Percentiles rank a stretch among this genome's conserved stretches.
Conservation (phyloP, 2,329 filamentous ascomycete genomes). For the Cladophialophora immunda region DNA sequence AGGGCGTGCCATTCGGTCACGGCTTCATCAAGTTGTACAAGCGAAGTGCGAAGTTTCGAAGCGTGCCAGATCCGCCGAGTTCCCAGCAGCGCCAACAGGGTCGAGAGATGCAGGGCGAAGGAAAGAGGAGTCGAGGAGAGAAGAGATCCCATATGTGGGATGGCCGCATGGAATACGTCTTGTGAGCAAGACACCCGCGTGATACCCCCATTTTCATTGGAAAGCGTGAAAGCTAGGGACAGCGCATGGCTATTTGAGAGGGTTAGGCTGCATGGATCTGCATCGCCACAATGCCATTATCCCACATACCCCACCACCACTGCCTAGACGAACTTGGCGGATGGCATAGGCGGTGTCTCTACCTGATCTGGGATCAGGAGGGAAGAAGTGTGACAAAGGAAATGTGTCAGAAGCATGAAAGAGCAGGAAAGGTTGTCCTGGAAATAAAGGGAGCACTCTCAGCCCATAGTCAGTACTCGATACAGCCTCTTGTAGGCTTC, state of each 20-base stretch:
- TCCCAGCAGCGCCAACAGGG: background rate
- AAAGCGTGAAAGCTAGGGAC: background rate
- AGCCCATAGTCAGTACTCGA: background rate
- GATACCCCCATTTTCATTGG: background rate
- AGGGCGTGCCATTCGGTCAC: conserved; percentile 14
- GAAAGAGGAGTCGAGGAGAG: background rate
- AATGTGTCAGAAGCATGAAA: background rate
- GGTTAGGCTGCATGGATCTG: background rate
- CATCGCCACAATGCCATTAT: background rate
- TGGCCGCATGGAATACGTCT: background rate
- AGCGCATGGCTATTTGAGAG: background rate
- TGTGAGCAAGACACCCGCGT: background rate
- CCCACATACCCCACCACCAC: conserved; percentile 4
- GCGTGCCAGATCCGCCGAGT: background rate
- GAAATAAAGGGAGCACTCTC: background rate
- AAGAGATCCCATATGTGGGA: background rate
- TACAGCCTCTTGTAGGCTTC: background rate
- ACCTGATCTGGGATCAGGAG: background rate
- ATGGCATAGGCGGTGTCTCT: background rate
- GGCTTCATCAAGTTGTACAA: background rate
- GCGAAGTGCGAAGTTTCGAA: background rate
- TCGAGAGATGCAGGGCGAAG: background rate
- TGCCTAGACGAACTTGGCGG: background rate
- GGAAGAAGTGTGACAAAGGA: background rate
- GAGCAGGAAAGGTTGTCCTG: background rate